These are phyloP conservation scores for Kondoa subrosea DNA, from an alignment of 768 basidiomycete genomes.

Conservation along the genomic window DNA sequence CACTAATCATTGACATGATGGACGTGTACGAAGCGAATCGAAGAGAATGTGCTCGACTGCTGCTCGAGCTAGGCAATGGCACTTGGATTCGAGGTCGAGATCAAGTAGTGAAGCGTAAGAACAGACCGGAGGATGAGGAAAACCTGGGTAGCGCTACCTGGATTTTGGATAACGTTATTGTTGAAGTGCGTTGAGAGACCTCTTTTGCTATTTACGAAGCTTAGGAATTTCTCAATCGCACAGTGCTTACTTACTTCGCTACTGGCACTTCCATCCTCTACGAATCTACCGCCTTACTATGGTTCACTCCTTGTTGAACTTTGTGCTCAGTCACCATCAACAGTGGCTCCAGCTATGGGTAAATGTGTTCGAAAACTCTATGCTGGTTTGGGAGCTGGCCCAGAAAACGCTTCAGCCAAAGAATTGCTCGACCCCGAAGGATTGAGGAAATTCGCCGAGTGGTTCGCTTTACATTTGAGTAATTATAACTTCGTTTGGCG, in stretches of 20 bases:
- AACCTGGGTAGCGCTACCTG: constrained; percentile 42
- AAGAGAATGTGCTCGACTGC: constrained; percentile 76
- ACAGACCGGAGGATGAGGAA: neutral
- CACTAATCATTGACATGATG: constrained; percentile 55
- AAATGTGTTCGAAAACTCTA: constrained; percentile 85
- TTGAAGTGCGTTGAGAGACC: constrained; percentile 45
- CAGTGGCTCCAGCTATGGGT: constrained; percentile 88
- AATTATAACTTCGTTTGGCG: constrained; percentile 98
- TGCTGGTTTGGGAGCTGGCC: constrained; percentile 53
- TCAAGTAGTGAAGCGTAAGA: constrained; percentile 38
- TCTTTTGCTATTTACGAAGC: neutral
- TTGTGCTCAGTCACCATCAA: constrained; percentile 79
- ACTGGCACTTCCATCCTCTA: constrained; percentile 58
- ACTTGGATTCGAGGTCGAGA: constrained; percentile 38
- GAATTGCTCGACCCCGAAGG: constrained; percentile 57
- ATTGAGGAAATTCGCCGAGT: constrained; percentile 66
- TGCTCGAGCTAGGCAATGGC: constrained; percentile 31
- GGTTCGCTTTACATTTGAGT: constrained; percentile 91
- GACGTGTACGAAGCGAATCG: constrained; percentile 90
- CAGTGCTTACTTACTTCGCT: constrained; percentile 58
- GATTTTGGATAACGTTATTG: constrained; percentile 72
- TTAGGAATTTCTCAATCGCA: neutral
- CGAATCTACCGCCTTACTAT: constrained; percentile 67
- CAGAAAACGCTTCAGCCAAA: neutral
- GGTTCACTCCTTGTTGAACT: constrained; percentile 76